Conservation (phyloP, 495 filamentous ascomycete species). For the Rhizodiscina lignyota region DNA sequence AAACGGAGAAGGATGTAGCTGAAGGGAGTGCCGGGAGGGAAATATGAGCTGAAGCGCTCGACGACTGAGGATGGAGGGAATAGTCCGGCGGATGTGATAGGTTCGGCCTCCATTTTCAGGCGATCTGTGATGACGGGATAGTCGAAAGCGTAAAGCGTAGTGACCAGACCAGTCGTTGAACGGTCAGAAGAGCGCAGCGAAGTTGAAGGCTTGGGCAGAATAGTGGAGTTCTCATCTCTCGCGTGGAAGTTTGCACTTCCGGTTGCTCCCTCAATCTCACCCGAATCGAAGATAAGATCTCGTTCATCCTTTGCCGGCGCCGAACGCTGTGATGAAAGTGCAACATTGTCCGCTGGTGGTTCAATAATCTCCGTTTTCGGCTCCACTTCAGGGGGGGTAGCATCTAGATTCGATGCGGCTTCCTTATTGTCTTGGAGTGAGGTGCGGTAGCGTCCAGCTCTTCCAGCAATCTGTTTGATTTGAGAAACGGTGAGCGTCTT, state of each 20-base stretch:
- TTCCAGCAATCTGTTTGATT: conserved; percentile 87
- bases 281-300: too few relatives aligned
- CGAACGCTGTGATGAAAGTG: too few relatives aligned
- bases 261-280: neutral
- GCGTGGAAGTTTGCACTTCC: conserved; percentile 1
- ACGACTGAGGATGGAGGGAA: conserved; percentile 48
- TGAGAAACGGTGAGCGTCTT: conserved; percentile 49
- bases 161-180: conserved; percentile 58
- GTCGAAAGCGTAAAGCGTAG: conserved; percentile 58
- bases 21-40: conserved; percentile 59
- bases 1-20: conserved; percentile 59
- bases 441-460: conserved; percentile 77
- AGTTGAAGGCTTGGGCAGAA: conserved; percentile 16
- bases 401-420: conserved; percentile 1
- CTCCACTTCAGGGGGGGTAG: neutral
- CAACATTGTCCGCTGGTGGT: too few relatives aligned
- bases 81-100: conserved; percentile 58
- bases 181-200: too few relatives aligned
- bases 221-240: neutral
- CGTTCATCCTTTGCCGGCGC: conserved; percentile 3
- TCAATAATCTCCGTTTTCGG: conserved; percentile 1
- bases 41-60: conserved; percentile 57
- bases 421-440: conserved; percentile 32
- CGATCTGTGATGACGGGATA: conserved; percentile 41
- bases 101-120: conserved; percentile 43